Base-by-base conservation (phyloP, 2,329 filamentous ascomycete species). In the Aspergillus terreus region DNA sequence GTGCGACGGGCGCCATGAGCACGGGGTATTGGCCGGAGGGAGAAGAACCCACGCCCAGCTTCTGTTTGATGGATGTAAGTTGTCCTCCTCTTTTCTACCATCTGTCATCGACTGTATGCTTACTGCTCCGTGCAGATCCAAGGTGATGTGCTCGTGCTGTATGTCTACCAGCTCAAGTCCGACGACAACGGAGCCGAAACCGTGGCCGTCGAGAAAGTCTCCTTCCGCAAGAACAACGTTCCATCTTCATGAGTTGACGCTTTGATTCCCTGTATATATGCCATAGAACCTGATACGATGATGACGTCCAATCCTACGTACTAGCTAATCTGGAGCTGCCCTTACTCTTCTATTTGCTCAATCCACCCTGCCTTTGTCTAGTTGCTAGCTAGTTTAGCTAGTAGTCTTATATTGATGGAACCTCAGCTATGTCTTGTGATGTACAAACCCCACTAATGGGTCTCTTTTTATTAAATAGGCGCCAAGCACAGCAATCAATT, bases 41-140 rank as follows among this genome's bases (percentile, higher is more conserved):
- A 30, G 81, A 88, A 66, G 88, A 92, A 50, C 88, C 87, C 21
- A 86, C 85, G 51, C 92, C 92, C 23, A 96, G 91, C 69, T 96
- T 97, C 73, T 96, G 94, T 67, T 75, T 97, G 71, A 96, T 97
- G 92, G 92, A 97, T 81, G 92, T 96, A 72, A 77, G 90, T 86
- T 43, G 41, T 12, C 14, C 21, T 12, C 14, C 21, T 49, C 46
- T 41, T 46, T 7, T n/a, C 15, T 50, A 23, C 38, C 47, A 36
- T n/a, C 45, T 25, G 11, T 14, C 11, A 7, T 11, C 14, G 35
- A 15, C 12, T 10, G 14, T 10, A 62, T 47, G 45, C 46, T 53
- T 40, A 60, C 33, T 10, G 17, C 15, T 38, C 14, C 11, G 55
- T 6, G 55, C 62, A 95, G 90, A 90, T 95, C 33, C 92, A 97